Conservation (phyloP, 2,329 filamentous ascomycete genomes). For the Verticillium klebahnii region DNA sequence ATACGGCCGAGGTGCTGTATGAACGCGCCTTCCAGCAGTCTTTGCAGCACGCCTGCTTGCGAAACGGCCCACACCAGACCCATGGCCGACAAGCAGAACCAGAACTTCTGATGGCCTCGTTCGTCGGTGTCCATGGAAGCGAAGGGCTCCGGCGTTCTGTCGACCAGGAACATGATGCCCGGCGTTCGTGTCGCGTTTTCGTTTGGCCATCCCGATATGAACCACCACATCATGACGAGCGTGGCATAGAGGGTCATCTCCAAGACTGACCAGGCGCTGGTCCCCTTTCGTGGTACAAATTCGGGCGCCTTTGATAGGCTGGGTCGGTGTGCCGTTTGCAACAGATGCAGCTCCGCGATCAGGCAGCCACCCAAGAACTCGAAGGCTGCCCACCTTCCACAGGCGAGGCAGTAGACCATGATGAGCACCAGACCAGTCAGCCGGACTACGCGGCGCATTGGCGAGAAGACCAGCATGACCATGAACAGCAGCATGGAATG, state of each 20-base stretch:
- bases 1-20: conserved; percentile 60
- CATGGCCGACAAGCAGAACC: conserved; percentile 4
- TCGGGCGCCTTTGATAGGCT: neutral
- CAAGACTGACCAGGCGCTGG: neutral
- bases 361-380: conserved; percentile 2
- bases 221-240: neutral
- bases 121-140: neutral
- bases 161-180: neutral
- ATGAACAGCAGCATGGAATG: conserved; percentile 54
- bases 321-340: neutral
- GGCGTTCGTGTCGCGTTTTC: neutral
- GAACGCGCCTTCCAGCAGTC: conserved; percentile 53
- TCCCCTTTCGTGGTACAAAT: neutral
- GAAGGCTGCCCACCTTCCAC: conserved; percentile 4
- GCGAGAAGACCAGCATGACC: conserved; percentile 42
- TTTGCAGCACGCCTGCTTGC: conserved; percentile 35
- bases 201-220: conserved; percentile 4
- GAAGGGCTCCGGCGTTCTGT: neutral
- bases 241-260: neutral
- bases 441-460: neutral
- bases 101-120: neutral
- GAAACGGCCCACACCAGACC: conserved; percentile 4
- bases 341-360: neutral
- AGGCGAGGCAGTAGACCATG: conserved; percentile 3
- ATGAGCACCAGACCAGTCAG: neutral